These are phyloP conservation scores for Paramyrothecium roridum DNA, from an alignment of 2,329 filamentous ascomycete species.

Conservation along the genomic window DNA sequence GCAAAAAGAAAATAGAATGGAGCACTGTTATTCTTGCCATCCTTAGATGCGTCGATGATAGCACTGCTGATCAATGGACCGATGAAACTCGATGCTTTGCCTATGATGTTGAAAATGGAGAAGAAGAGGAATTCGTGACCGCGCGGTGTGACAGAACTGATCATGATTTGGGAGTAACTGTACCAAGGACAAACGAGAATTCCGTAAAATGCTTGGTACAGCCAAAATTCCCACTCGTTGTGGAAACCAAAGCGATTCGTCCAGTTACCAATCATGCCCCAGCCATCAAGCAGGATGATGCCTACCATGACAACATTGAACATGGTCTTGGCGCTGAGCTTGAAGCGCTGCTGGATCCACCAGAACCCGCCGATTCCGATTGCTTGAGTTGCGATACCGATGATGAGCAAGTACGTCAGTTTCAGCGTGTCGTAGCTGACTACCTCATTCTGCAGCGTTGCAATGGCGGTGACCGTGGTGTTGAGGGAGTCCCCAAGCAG, in stretches of 20 bases:
- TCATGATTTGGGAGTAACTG: slow-evolving; percentile 69
- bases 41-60: slow-evolving; percentile 61
- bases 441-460: slow-evolving; percentile 61
- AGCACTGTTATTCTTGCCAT: slow-evolving; percentile 51
- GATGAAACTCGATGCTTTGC: slow-evolving; percentile 66
- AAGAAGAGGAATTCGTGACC: slow-evolving; percentile 72
- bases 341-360: slow-evolving; percentile 56
- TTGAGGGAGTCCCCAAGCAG: slow-evolving; percentile 68
- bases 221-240: slow-evolving; percentile 42
- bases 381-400: slow-evolving; percentile 61
- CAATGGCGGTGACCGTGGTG: slow-evolving; percentile 67
- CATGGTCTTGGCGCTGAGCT: slow-evolving; percentile 64
- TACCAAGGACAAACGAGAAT: slow-evolving; percentile 69
- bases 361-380: slow-evolving; percentile 62
- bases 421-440: slow-evolving; percentile 63
- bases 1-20: slow-evolving; percentile 67
- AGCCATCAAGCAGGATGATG: slow-evolving; percentile 56
- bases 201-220: slow-evolving; percentile 56
- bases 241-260: slow-evolving; percentile 41
- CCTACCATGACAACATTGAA: slow-evolving; percentile 61
- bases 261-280: slow-evolving; percentile 46
- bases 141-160: slow-evolving; percentile 64
- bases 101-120: slow-evolving; percentile 64
- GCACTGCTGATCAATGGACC: slow-evolving; percentile 66
- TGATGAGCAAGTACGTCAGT: slow-evolving; percentile 63